Evolutionary conservation across 345 rosid genomes (phyloP).

Genomic region (Streptanthus diversifolius): DNA sequence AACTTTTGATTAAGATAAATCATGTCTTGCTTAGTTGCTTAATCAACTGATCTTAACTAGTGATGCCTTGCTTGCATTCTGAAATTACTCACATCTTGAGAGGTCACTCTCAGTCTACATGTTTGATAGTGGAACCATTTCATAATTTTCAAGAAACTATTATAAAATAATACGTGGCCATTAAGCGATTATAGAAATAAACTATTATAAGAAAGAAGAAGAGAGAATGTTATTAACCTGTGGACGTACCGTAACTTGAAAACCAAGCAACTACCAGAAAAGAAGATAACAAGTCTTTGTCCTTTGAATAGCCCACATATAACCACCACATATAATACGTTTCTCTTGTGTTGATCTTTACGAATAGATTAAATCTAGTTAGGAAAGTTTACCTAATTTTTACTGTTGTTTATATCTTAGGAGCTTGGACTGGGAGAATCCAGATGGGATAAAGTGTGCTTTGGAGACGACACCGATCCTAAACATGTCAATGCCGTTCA

Average conservation of each 20-base stretch:
- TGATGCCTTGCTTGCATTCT: slow-evolving; percentile 17
- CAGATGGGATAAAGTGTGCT: slow-evolving; percentile 88
- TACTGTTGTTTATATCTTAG: slow-evolving; percentile 28
- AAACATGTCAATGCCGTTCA: slow-evolving; percentile 46
- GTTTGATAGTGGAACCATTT: slow-evolving; percentile 15
- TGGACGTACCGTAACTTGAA: slow-evolving; percentile 11
- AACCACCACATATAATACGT: slow-evolving; percentile 3
- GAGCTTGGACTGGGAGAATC: slow-evolving; percentile 90
- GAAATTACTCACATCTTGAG: slow-evolving; percentile 1
- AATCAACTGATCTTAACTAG: not conserved
- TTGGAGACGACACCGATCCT: slow-evolving; percentile 63
- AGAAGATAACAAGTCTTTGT: slow-evolving; percentile 14
- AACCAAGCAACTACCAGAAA: slow-evolving; percentile 29
- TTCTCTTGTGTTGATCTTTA: not conserved
- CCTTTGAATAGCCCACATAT: not conserved
- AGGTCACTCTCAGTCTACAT: slow-evolving; percentile 1
- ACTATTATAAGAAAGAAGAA: not conserved
- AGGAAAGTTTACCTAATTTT: not conserved
- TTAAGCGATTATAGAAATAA: not conserved
- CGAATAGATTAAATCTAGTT: not conserved
- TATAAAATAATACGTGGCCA: not conserved
- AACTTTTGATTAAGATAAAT: not conserved
- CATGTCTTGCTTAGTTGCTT: not conserved
- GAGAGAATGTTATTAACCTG: not conserved
- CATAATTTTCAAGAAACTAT: not conserved